Conservation (phyloP, 495 filamentous ascomycete species). For the Bryoglossum gracile region DNA sequence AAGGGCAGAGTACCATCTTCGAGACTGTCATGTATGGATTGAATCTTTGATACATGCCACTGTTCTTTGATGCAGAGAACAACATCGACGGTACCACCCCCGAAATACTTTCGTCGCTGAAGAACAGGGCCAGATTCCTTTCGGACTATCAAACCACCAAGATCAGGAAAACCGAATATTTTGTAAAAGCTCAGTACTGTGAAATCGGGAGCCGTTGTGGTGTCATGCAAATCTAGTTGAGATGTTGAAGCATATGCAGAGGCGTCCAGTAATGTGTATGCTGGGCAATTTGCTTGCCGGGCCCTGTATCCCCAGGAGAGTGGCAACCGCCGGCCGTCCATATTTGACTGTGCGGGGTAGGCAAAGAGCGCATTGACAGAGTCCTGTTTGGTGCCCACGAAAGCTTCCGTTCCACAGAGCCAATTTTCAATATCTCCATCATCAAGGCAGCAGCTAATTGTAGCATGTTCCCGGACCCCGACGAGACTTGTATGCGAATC, state of each 20-base stretch:
- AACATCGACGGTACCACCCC: constrained; percentile 93
- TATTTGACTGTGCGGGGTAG: constrained; percentile 87
- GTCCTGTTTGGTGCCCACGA: constrained; percentile 3
- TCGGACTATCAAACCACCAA: constrained; percentile 80
- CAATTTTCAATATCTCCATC: constrained; percentile 64
- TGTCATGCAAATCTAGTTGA: constrained; percentile 61
- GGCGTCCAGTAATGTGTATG: constrained; percentile 84
- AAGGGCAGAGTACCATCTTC: constrained; percentile 90
- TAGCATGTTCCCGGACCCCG: constrained; percentile 69
- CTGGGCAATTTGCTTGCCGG: constrained; percentile 28
- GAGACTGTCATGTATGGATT: constrained; percentile 67
- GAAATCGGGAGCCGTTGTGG: constrained; percentile 67
- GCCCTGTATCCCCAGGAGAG: constrained; percentile 57
- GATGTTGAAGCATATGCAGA: constrained; percentile 74
- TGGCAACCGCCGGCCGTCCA: constrained; percentile 78
- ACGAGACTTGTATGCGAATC: constrained; percentile 86
- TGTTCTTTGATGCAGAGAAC: constrained; percentile 49
- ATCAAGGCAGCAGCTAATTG: constrained; percentile 56
- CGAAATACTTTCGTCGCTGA: constrained; percentile 68
- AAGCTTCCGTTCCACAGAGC: constrained; percentile 36
- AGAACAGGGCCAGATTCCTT: constrained; percentile 60
- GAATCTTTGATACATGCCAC: constrained; percentile 68
- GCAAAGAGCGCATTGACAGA: constrained; percentile 50
- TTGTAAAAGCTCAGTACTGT: constrained; percentile 91
- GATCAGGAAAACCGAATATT: constrained; percentile 91